Conservation (phyloP, 352 stramenopile genomes). For the Lagenidium sp. region DNA sequence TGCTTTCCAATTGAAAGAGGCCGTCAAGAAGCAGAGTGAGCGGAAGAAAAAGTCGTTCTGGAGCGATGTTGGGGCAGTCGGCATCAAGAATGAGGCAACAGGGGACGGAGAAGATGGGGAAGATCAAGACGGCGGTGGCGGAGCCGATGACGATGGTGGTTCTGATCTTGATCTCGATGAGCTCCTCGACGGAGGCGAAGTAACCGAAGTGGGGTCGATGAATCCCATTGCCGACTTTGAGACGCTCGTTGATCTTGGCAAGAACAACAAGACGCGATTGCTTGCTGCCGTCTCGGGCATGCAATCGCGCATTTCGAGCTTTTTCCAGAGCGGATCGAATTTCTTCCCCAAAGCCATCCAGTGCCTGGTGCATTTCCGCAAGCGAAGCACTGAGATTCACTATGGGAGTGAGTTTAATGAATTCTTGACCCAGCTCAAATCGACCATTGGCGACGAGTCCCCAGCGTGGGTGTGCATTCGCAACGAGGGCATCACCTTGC, state of each 20-base stretch:
- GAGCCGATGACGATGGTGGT: conserved; percentile 21
- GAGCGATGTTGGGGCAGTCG: conserved; percentile 41
- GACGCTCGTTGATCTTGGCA: conserved; percentile 42
- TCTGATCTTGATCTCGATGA: conserved; percentile 74
- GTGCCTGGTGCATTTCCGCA: conserved; percentile 61
- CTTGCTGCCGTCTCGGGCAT: conserved; percentile 53
- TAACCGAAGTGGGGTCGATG: conserved; percentile 72
- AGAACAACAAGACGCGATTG: conserved; percentile 27
- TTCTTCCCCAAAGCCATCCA: conserved; percentile 65
- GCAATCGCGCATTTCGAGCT: conserved; percentile 53
- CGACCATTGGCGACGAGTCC: conserved; percentile 22
- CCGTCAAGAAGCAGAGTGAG: conserved; percentile 48
- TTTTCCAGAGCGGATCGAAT: conserved; percentile 35
- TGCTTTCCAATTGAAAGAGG: conserved; percentile 69
- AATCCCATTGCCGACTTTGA: conserved; percentile 83
- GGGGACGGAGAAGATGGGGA: conserved; percentile 11
- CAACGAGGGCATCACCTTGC: conserved; percentile 42
- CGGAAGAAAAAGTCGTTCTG: conserved; percentile 75
- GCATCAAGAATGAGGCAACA: conserved; percentile 22
- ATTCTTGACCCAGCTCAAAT: conserved; percentile 53
- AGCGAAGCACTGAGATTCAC: conserved; percentile 57
- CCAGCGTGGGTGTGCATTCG: conserved; percentile 42
- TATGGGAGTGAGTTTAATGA: conserved; percentile 71
- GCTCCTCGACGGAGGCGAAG: conserved; percentile 48
- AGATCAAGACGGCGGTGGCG: conserved; percentile 12